Base-by-base conservation (phyloP, 1,284 basidiomycete genomes). In the Sporisorium sorghi region DNA sequence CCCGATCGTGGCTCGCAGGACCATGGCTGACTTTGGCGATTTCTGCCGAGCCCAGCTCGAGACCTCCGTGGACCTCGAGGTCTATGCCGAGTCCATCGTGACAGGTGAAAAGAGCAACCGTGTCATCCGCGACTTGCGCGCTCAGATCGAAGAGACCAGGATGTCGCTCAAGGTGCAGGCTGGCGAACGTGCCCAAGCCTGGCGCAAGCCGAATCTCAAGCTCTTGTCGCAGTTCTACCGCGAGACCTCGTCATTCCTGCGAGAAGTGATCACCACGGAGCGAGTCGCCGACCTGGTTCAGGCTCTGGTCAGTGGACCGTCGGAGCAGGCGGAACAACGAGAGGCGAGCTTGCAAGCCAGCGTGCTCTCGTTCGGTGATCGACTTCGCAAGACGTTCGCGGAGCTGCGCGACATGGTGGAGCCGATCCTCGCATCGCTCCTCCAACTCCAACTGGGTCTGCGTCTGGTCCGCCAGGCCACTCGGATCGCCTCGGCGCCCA, bases 181-280 rank as follows among this genome's bases (percentile, higher is more conserved):
- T 21, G 53, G 40, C 30, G 59, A 63, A 12, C 43, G 43, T 8
- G 42, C 39, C 12, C 53, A 64, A 37, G 59, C 72, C 7, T 65
- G 70, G 70, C 67, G 73, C 15, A 61, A 64, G 19, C 82, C 86
- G 6, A 88, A 91, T 76, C 84, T 91, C 14, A 81, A 87, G 4
- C 88, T 88, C 4, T 86, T 97, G 7, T 89, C 90, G 49, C 87
- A 89, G 39, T 91, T 94, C 82, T 97, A 94, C 90, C 87, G 89
- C 17, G 95, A 98, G 83, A 88, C 94, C 7, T 57, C 58, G 24
- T 58, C 78, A 9, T 83, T 84, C 52, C 24, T 72, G 17, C 32
- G 54, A 26, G 73, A 83, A 28, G 76, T 83, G 2, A 46, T 79
- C 26, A 64, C 69, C 32, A 24, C 63, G 5, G 42, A 57, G 37